phyloP scores from a whole-genome alignment of 306 rosid genomes.

The Corylus avellana region DNA sequence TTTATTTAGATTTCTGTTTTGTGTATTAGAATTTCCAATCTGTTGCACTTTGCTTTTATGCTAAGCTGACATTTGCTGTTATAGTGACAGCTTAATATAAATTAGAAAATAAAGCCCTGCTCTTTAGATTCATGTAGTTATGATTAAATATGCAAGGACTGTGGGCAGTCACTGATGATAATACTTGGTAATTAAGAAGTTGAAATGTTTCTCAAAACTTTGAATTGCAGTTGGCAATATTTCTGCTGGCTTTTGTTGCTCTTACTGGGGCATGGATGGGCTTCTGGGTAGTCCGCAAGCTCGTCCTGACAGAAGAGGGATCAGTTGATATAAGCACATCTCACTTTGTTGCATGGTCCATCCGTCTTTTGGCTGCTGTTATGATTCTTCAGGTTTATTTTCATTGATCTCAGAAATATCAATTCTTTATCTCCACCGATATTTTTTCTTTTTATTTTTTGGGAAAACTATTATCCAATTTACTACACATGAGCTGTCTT shows the following conservation, averaged over 20 bases:
- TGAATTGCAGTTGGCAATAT: constrained; percentile 73
- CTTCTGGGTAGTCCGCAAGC: constrained; percentile 80
- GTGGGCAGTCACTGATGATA: constrained; percentile 20
- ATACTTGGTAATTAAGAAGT: constrained; percentile 21
- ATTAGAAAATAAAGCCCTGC: neutral
- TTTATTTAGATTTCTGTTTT: neutral
- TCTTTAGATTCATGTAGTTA: neutral
- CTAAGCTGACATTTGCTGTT: neutral
- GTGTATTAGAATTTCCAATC: neutral
- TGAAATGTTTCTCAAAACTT: constrained; percentile 10
- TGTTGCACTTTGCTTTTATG: neutral
- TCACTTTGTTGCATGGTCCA: constrained; percentile 78
- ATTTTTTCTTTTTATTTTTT: neutral
- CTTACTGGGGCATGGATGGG: constrained; percentile 95
- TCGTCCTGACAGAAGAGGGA: constrained; percentile 84
- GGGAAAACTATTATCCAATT: neutral
- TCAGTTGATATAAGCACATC: constrained; percentile 73
- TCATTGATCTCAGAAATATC: neutral
- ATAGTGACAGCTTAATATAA: neutral
- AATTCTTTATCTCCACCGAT: neutral
- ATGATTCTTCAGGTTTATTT: constrained; percentile 72
- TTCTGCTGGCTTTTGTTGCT: constrained; percentile 74
- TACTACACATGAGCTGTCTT: constrained; percentile 20
- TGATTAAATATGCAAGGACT: constrained; percentile 17
- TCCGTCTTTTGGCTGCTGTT: constrained; percentile 60